Evolutionary conservation across 1,284 basidiomycete species (phyloP).

Genomic region (Termitomyces sp.): DNA sequence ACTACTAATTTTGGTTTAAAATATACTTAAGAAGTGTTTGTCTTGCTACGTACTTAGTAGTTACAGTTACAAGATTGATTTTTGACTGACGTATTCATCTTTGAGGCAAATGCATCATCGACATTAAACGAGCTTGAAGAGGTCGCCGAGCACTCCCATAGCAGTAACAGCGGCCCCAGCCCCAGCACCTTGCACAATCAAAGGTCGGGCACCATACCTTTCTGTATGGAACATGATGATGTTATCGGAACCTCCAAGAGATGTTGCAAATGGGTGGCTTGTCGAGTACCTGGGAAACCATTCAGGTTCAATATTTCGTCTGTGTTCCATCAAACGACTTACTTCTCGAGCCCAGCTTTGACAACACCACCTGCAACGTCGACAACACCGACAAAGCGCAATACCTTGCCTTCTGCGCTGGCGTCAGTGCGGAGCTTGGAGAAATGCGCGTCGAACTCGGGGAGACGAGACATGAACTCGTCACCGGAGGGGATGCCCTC

Average conservation of each 20-base stretch:
- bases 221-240: constrained; percentile 97
- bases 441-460: constrained; percentile 83
- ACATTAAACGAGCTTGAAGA: constrained; percentile 52
- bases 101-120: neutral
- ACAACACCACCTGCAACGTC: constrained; percentile 73
- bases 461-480: constrained; percentile 78
- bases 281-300: constrained; percentile 65
- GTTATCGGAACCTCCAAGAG: constrained; percentile 94
- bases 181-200: constrained; percentile 93
- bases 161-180: constrained; percentile 97
- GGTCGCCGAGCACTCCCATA: constrained; percentile 91
- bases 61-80: neutral
- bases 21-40: neutral
- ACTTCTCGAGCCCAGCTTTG: constrained; percentile 88
- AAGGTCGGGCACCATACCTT: constrained; percentile 77
- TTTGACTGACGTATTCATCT: neutral
- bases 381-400: constrained; percentile 93
- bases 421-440: constrained; percentile 75
- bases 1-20: neutral
- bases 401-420: constrained; percentile 71
- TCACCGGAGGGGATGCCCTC: constrained; percentile 66
- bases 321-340: constrained; percentile 15
- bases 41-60: neutral
- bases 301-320: neutral
- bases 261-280: constrained; percentile 91